Evolutionary conservation across 108 stramenopile species (phyloP), one percentile per base, ranked within the genome.

Genomic region (Licmophora abbreviata): DNA sequence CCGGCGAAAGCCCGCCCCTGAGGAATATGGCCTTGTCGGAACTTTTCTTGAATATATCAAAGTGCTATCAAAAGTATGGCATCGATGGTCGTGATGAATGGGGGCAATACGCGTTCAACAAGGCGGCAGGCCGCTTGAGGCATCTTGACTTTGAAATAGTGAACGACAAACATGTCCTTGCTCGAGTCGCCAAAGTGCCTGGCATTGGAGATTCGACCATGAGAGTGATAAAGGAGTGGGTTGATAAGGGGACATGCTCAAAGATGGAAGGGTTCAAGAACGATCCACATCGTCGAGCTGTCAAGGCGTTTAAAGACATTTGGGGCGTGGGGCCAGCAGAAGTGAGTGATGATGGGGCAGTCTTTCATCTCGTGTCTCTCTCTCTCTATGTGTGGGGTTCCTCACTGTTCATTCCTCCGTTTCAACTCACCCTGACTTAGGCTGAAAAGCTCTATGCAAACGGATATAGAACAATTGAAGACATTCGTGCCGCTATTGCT

Each of bases 311-410:
- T 44, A 76, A 47, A 42, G 35, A 61, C 10, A 76, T 81, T 40
- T 81, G 79, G 79, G 79, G 79, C 29, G 72, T 76, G 4, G 74
- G 79, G 0, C 46, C 25, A 12, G 48, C 43, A 40, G 56, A 29
- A 18, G 43, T 65, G 44, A 22, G 44, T 12, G 28, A 4, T 26
- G 24, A 10, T 42, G 48, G 38, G 33, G 21, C 15, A 2, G 41
- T 36, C 48, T 10, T 36, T 37, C n/a, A 22, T 29, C 20, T 18
- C 17, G 4, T 27, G 6, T 43, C 8, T 2, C 18, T 30, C 27
- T 11, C n/a, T 12, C 21, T 43, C 23, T 17, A 9, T 21, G 10
- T 1, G 12, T n/a, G 4, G n/a, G 20, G 35, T 37, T 8, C 15
- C 5, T 15, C 40, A 4, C 15, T 54, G 17, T 42, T 34, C 22